These are phyloP conservation scores for Fusarium sp. DNA, from an alignment of 2,329 filamentous ascomycete genomes.

Conservation along the genomic window DNA sequence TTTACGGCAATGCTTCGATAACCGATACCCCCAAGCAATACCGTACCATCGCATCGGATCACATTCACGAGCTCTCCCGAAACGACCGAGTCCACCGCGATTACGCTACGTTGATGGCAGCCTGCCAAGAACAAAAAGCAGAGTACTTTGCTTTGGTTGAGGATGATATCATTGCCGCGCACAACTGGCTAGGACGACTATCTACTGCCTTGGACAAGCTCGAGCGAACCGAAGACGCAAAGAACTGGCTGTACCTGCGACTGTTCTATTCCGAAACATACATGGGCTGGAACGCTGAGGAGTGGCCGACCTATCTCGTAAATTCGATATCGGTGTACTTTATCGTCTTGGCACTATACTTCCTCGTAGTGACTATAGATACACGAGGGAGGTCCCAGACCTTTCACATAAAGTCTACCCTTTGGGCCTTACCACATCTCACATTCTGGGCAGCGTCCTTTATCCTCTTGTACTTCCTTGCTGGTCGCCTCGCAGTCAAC, in stretches of 20 bases:
- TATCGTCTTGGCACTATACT: conserved; percentile 23
- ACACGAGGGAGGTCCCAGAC: neutral
- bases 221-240: conserved; percentile 30
- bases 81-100: conserved; percentile 43
- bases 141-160: conserved; percentile 46
- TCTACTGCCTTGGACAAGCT: conserved; percentile 17
- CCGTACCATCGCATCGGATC: neutral
- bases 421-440: conserved; percentile 8
- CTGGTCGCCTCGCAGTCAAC: conserved; percentile 40
- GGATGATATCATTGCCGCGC: conserved; percentile 46
- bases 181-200: conserved; percentile 44
- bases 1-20: conserved; percentile 30
- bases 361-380: conserved; percentile 1
- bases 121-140: conserved; percentile 35
- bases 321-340: conserved; percentile 9
- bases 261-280: conserved; percentile 49
- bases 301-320: conserved; percentile 42
- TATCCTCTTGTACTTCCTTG: conserved; percentile 42
- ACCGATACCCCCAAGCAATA: fast-evolving
- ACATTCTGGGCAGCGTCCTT: conserved; percentile 40
- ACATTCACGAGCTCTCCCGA: neutral
- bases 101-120: conserved; percentile 40
- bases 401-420: neutral
- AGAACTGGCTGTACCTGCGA: conserved; percentile 46
- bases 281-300: conserved; percentile 49